Base-by-base conservation (phyloP, 1,139 yeast species). In the Candida sp. region DNA sequence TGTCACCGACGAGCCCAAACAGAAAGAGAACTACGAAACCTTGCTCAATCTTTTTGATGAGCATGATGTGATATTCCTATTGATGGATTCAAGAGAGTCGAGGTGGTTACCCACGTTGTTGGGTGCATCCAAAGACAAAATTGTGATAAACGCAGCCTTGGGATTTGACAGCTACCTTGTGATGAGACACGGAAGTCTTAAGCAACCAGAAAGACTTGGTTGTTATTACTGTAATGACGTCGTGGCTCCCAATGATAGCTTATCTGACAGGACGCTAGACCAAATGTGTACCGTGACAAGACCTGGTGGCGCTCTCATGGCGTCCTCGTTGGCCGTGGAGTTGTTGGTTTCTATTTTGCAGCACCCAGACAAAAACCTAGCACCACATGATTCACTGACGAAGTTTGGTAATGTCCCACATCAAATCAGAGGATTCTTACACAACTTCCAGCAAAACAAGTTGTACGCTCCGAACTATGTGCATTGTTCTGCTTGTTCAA, bases 231-330 rank as follows among this genome's bases (percentile, higher is more conserved):
- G 99, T 68, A 91, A 92, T 65, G 99, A 96, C 65, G 92, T 94
- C 7, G 93, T 92, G 46, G 98, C 98, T 0, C 99, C 99, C 0
- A 75, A 85, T 5, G 97, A 94, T 65, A 88, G 96, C 54, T 72
- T 90, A 17, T 79, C 90, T 0, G 96, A 92, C 62, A 76, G 97
- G 48, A 89, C 98, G 0, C 72, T 94, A 54, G 99, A 94, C 68
- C 98, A 94, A 67, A 94, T 94, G 98, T 94, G 99, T 65, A 94
- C 99, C 0, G 99, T 94, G 1, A 94, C 99, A 0, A 75, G 99
- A 43, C 99, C 99, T 0, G 99, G 99, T 0, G 93, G 88, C 0
- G 97, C 99, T 0, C 73, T 89, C 62, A 73, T 91, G 68, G 98
- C 99, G 0, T 82, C 97, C 0, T 84, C 98, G 0, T 72, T 86